Percentiles rank a stretch among this genome's conserved stretches.
Conservation (phyloP, 2,329 filamentous ascomycete species). For the Fusarium sp. region DNA sequence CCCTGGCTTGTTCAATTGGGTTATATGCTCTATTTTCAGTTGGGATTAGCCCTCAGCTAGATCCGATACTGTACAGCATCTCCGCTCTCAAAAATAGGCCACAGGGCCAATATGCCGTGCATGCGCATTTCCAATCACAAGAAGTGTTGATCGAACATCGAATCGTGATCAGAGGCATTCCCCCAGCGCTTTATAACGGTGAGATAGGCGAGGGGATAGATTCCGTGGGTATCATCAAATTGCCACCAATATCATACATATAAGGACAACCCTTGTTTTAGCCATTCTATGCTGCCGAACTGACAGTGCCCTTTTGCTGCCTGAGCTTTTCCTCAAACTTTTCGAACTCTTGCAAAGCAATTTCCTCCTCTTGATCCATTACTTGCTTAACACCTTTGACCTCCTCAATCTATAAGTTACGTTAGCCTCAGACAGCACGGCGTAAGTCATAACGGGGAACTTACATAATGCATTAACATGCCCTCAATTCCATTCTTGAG, state of each 20-base stretch:
- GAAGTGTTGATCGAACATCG: neutral
- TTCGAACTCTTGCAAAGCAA: slow-evolving; percentile 86
- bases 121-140: neutral
- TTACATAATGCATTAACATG: slow-evolving; percentile 96
- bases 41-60: neutral
- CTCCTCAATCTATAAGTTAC: slow-evolving; percentile 79
- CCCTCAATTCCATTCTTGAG: slow-evolving; percentile 98
- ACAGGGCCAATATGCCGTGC: neutral
- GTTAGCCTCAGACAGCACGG: slow-evolving; percentile 39
- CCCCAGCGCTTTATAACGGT: neutral
- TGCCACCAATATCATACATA: slow-evolving; percentile 37
- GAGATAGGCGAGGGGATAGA: neutral
- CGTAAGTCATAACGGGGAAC: slow-evolving; percentile 45
- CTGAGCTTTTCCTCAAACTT: slow-evolving; percentile 89
- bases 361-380: slow-evolving; percentile 89
- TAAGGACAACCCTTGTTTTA: neutral
- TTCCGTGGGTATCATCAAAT: slow-evolving; percentile 41
- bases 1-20: neutral
- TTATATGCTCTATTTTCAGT: neutral
- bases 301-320: slow-evolving; percentile 56
- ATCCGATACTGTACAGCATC: neutral
- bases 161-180: neutral
- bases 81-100: neutral
- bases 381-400: slow-evolving; percentile 93
- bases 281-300: slow-evolving; percentile 7